Evolutionary conservation across 108 stramenopile species (phyloP).

Genomic region (Mediolabrus comicus): DNA sequence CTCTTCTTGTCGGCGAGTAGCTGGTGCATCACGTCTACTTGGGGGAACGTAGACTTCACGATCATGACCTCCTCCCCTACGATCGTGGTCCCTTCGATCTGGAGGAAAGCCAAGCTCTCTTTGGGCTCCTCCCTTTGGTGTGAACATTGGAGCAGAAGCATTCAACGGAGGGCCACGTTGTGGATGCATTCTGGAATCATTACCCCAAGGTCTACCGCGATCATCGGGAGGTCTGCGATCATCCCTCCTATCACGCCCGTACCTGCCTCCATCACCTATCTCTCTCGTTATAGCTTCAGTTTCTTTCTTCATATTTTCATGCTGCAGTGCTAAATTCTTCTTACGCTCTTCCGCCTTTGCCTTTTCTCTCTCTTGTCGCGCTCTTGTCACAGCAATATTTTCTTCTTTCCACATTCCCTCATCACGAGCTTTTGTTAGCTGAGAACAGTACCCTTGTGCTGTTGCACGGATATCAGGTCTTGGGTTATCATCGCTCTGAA

Average conservation of each 20-base stretch:
- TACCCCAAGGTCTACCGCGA: constrained; percentile 27
- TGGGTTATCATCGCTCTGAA: constrained; percentile 64
- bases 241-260: constrained; percentile 28
- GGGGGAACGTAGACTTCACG: constrained; percentile 20
- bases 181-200: constrained; percentile 13
- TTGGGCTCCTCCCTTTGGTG: constrained; percentile 19
- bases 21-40: constrained; percentile 13
- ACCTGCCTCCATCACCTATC: constrained; percentile 47
- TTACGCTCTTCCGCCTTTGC: constrained; percentile 60
- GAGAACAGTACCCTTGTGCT: constrained; percentile 71
- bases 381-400: constrained; percentile 59
- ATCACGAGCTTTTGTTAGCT: constrained; percentile 77
- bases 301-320: constrained; percentile 72
- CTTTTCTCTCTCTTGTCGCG: constrained; percentile 68
- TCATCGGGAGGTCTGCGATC: constrained; percentile 2
- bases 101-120: constrained; percentile 7
- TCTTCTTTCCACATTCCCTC: constrained; percentile 88
- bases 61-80: constrained; percentile 3
- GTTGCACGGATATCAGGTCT: constrained; percentile 82
- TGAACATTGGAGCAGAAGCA: constrained; percentile 16
- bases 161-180: constrained; percentile 7
- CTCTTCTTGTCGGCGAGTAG: constrained; percentile 10
- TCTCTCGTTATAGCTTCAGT: constrained; percentile 64
- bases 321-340: constrained; percentile 63
- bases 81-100: constrained; percentile 12